Evolutionary conservation across 2,329 filamentous ascomycete genomes (phyloP).

Genomic region (Lachnellula willkommii): DNA sequence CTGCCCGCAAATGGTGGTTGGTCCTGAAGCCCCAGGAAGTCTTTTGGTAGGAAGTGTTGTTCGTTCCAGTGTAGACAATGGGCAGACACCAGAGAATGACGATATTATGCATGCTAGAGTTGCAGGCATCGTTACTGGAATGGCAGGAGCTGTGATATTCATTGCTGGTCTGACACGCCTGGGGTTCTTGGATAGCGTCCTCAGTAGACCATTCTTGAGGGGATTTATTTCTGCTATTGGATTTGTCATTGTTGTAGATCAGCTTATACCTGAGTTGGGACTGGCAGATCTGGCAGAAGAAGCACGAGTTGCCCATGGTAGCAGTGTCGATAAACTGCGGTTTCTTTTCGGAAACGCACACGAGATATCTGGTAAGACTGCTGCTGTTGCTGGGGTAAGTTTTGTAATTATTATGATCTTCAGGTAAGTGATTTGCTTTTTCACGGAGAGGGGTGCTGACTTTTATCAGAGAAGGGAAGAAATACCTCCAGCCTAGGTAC

Average conservation of each 20-base stretch:
- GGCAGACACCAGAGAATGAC: constrained; percentile 59
- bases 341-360: constrained; percentile 68
- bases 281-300: constrained; percentile 61
- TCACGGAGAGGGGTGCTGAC: constrained; percentile 12
- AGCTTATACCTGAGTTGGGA: constrained; percentile 85
- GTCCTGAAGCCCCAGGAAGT: constrained; percentile 89
- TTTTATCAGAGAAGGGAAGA: constrained; percentile 66
- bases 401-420: constrained; percentile 89
- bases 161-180: constrained; percentile 77
- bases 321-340: constrained; percentile 75
- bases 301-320: constrained; percentile 66
- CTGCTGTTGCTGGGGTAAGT: constrained; percentile 68
- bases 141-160: constrained; percentile 85
- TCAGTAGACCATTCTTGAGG: constrained; percentile 85
- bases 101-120: constrained; percentile 69
- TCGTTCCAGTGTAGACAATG: constrained; percentile 66
- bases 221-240: constrained; percentile 98
- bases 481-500: constrained; percentile 70
- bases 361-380: constrained; percentile 68
- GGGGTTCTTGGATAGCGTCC: constrained; percentile 89
- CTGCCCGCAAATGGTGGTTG: constrained; percentile 88
- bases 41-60: constrained; percentile 85
- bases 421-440: constrained; percentile 47
- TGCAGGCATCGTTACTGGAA: constrained; percentile 80
- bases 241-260: constrained; percentile 92